These are phyloP conservation scores for Telopea speciosissima DNA, from an alignment of 177 flowering plant species.

Conservation along the genomic window DNA sequence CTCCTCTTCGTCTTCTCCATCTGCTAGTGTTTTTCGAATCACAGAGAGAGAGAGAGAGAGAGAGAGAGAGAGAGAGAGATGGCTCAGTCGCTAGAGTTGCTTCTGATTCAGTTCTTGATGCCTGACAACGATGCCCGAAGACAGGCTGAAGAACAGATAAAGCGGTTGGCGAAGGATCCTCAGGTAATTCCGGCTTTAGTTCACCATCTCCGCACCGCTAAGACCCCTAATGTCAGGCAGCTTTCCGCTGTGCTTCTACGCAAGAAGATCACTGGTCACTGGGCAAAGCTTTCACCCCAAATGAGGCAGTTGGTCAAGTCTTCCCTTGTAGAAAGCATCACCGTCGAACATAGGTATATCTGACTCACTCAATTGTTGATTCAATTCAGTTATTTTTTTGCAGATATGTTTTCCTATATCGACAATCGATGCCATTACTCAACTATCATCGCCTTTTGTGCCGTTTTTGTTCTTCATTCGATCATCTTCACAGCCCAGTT, in stretches of 20 bases:
- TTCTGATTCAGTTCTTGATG: constrained; percentile 89
- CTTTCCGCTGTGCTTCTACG: constrained; percentile 94
- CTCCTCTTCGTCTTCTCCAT: neutral
- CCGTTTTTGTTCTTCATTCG: no score
- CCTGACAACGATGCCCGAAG: constrained; percentile 95
- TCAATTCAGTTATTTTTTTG: neutral
- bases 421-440: neutral
- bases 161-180: constrained; percentile 84
- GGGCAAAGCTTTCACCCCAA: constrained; percentile 83
- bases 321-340: constrained; percentile 83
- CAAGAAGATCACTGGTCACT: constrained; percentile 96
- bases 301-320: constrained; percentile 62
- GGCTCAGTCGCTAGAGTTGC: constrained; percentile 89
- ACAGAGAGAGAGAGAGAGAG: neutral
- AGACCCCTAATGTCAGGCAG: constrained; percentile 91
- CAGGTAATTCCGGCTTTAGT: constrained; percentile 86
- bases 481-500: neutral
- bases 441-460: neutral
- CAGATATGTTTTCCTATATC: neutral
- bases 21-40: neutral
- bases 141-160: constrained; percentile 96
- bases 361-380: neutral
- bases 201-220: constrained; percentile 91
- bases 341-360: constrained; percentile 72
- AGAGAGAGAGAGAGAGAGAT: constrained; percentile 22